Evolutionary conservation across 768 basidiomycete species (phyloP).

Genomic region (Galerina sulciceps): DNA sequence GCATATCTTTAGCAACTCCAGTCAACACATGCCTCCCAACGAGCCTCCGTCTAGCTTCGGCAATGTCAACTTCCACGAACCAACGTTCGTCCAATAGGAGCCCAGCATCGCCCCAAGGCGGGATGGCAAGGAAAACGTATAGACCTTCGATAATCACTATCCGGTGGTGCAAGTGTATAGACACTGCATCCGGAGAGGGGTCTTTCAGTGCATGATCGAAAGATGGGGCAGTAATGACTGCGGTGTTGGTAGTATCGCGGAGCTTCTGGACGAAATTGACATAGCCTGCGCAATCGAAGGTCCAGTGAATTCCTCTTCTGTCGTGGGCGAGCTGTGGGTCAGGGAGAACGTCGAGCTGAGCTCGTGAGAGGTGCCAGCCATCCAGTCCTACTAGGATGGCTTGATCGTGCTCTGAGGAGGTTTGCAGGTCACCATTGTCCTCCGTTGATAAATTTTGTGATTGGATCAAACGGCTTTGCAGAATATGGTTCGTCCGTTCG

Average conservation of each 20-base stretch:
- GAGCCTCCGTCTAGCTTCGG: slow-evolving; percentile 61
- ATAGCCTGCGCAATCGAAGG: slow-evolving; percentile 81
- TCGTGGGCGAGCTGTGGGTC: slow-evolving; percentile 81
- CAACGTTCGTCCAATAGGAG: slow-evolving; percentile 77
- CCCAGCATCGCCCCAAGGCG: slow-evolving; percentile 74
- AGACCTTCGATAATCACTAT: slow-evolving; percentile 89
- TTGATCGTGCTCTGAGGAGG: slow-evolving; percentile 7
- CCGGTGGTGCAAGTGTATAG: slow-evolving; percentile 66
- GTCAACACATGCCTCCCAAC: slow-evolving; percentile 77
- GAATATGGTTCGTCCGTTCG: slow-evolving; percentile 51
- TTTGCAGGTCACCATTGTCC: neutral
- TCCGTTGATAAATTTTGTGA: slow-evolving; percentile 1
- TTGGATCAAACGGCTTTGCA: slow-evolving; percentile 18
- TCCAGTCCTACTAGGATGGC: slow-evolving; percentile 82
- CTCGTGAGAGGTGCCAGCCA: slow-evolving; percentile 89
- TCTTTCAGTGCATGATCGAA: slow-evolving; percentile 92
- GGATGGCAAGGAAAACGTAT: slow-evolving; percentile 78
- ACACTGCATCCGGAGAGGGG: slow-evolving; percentile 63
- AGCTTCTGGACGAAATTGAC: slow-evolving; percentile 66
- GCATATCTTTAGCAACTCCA: slow-evolving; percentile 67
- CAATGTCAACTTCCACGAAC: slow-evolving; percentile 64
- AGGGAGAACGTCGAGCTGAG: slow-evolving; percentile 74
- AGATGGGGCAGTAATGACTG: slow-evolving; percentile 67
- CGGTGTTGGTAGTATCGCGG: slow-evolving; percentile 31
- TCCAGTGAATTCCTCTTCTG: slow-evolving; percentile 88